Percentiles rank a stretch among this genome's conserved stretches.
phyloP scores from a whole-genome alignment of 345 rosid genomes.

The Erodium maritimum region DNA sequence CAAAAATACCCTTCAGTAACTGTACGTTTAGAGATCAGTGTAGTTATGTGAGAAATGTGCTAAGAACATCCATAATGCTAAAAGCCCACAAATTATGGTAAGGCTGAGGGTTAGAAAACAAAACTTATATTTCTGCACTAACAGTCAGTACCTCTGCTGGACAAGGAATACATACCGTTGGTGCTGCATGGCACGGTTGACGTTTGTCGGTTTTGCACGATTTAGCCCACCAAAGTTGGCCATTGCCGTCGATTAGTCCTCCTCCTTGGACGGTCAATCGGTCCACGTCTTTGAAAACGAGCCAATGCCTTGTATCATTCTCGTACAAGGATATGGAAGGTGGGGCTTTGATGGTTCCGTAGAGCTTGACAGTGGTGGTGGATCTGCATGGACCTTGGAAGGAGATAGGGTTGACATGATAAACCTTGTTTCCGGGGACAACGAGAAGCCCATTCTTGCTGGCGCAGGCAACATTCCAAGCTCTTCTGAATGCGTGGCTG shows the following conservation, averaged over 20 bases:
- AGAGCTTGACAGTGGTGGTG: constrained; percentile 44
- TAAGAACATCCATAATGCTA: not conserved
- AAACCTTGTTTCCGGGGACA: constrained; percentile 40
- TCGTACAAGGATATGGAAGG: constrained; percentile 33
- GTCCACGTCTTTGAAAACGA: constrained; percentile 33
- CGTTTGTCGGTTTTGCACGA: constrained; percentile 72
- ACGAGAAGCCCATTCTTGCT: constrained; percentile 24
- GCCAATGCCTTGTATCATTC: constrained; percentile 42
- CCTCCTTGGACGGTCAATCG: constrained; percentile 65
- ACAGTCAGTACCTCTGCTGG: too few species aligned
- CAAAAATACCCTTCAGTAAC: too few species aligned
- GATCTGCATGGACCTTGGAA: constrained; percentile 84
- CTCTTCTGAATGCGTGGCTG: constrained; percentile 28
- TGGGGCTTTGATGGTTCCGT: constrained; percentile 63
- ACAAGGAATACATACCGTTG: constrained; percentile 62
- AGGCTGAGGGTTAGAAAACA: not conserved
- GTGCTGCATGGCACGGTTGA: constrained; percentile 76
- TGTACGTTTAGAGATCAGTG: not conserved
- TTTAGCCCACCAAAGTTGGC: constrained; percentile 68
- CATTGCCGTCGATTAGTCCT: constrained; percentile 80
- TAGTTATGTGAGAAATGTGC: not conserved
- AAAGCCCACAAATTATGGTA: not conserved
- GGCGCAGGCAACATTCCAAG: constrained; percentile 42
- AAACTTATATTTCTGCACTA: too few species aligned
- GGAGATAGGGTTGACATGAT: constrained; percentile 41